A percentile compares a stretch with the other conserved stretches of the same genome.
These are phyloP conservation scores for Cyclanthera cordifolia DNA, from an alignment of 306 rosid genomes.

Conservation along the genomic window DNA sequence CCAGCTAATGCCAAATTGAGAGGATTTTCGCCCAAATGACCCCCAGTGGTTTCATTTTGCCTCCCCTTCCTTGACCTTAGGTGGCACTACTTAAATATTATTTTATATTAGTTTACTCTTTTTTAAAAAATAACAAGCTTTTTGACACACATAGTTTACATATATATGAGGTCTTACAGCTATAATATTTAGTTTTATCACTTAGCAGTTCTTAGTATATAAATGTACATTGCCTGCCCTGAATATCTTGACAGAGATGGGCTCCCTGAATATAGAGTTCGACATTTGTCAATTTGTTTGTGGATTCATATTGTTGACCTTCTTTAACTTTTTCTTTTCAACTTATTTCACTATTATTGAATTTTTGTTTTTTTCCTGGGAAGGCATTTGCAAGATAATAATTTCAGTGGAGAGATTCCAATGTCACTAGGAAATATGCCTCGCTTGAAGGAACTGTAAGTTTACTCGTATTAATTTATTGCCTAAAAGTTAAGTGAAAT, in stretches of 20 bases:
- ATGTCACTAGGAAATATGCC: slow-evolving; percentile 51
- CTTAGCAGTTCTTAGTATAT: slow-evolving; percentile 1
- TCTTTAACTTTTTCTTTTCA: background rate
- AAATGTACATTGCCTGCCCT: background rate
- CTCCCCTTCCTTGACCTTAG: no score
- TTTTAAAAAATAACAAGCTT: no score
- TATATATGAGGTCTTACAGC: no score
- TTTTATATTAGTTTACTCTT: no score
- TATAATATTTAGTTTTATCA: slow-evolving; percentile 4
- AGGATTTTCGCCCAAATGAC: no score
- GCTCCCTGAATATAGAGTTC: slow-evolving; percentile 1
- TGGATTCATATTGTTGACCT: slow-evolving; percentile 1
- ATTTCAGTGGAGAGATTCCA: slow-evolving; percentile 66
- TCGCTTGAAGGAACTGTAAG: slow-evolving; percentile 68
- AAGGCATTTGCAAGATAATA: slow-evolving; percentile 85
- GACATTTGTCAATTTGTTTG: background rate
- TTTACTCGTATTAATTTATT: slow-evolving; percentile 14
- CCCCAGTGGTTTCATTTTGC: no score
- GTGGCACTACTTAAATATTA: no score
- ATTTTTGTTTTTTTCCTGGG: slow-evolving; percentile 8
- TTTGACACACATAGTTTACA: no score
- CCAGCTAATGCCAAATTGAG: no score
- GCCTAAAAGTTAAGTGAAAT: background rate
- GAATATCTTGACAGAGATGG: background rate
- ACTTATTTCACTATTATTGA: slow-evolving; percentile 11